Conservation (phyloP, 352 stramenopile genomes). For the Plasmopara halstedii region DNA sequence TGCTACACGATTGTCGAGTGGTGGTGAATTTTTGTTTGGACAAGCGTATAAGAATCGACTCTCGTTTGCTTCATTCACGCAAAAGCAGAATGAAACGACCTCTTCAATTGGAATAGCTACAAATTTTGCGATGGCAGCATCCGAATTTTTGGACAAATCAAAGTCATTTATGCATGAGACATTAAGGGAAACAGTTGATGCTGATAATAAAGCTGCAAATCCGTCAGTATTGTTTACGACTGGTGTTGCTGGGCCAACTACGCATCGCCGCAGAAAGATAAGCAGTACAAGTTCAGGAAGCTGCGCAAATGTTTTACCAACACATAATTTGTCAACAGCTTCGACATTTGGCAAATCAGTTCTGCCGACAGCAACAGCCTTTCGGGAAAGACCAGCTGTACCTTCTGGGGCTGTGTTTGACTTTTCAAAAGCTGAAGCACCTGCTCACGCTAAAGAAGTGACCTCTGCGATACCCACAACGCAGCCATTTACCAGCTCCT, state of each 20-base stretch:
- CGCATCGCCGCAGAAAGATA: slow-evolving; percentile 16
- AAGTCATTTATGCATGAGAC: background rate
- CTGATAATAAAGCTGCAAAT: background rate
- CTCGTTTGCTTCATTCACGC: slow-evolving; percentile 4
- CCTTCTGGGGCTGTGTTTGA: background rate
- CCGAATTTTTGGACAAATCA: background rate
- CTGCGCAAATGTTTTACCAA: background rate
- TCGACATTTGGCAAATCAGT: slow-evolving; percentile 3
- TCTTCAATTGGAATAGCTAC: background rate
- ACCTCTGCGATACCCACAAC: background rate
- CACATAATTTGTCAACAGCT: background rate
- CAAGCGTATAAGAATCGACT: slow-evolving; percentile 26
- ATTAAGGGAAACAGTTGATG: background rate
- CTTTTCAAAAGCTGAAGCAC: background rate
- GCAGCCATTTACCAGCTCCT: background rate
- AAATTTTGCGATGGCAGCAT: background rate
- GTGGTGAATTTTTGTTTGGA: slow-evolving; percentile 18
- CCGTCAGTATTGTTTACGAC: slow-evolving; percentile 13
- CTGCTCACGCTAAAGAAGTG: background rate
- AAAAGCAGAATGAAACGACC: slow-evolving; percentile 8
- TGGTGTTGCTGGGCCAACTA: slow-evolving; percentile 9
- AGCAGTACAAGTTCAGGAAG: background rate
- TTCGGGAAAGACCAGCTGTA: background rate
- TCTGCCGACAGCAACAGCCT: slow-evolving; percentile 5
- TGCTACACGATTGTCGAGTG: background rate